Conservation (phyloP, 2,329 filamentous ascomycete species). For the Fusarium temperatum region DNA sequence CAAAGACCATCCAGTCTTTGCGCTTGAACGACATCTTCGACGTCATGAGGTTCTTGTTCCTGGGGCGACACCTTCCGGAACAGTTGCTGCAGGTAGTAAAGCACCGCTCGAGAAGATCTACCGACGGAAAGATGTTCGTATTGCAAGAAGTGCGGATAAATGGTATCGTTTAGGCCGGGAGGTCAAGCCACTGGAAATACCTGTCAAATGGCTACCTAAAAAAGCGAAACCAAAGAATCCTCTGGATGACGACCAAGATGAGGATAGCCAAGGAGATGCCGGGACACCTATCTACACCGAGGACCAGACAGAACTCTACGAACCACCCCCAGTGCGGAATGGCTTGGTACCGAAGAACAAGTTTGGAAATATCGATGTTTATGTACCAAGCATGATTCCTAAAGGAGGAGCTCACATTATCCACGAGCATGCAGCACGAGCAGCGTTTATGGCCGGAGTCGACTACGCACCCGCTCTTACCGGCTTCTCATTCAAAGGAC, state of each 20-base stretch:
- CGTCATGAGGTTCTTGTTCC: conserved; percentile 85
- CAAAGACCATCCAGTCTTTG: conserved; percentile 84
- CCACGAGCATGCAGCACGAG: conserved; percentile 68
- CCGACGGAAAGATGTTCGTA: conserved; percentile 80
- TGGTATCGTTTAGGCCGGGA: conserved; percentile 92
- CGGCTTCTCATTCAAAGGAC: conserved; percentile 87
- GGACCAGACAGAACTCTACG: conserved; percentile 77
- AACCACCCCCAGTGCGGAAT: conserved; percentile 77
- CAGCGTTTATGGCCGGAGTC: conserved; percentile 78
- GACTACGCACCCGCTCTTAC: conserved; percentile 92
- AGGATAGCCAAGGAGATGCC: conserved; percentile 44
- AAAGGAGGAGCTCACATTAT: conserved; percentile 78
- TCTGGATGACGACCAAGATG: conserved; percentile 42
- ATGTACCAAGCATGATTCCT: conserved; percentile 91
- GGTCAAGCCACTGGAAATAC: conserved; percentile 80
- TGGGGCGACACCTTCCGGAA: conserved; percentile 75
- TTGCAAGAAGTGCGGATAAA: conserved; percentile 80
- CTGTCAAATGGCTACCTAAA: conserved; percentile 76
- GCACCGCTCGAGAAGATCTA: conserved; percentile 79
- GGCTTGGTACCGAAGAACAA: conserved; percentile 88
- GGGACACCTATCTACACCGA: conserved; percentile 68
- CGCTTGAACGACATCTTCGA: conserved; percentile 84
- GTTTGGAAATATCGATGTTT: conserved; percentile 94
- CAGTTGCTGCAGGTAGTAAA: conserved; percentile 74
- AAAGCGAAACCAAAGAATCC: conserved; percentile 47